Evolutionary conservation across 305 asterid genomes (phyloP).

Genomic region (Fraxinus xanthoxyloides): DNA sequence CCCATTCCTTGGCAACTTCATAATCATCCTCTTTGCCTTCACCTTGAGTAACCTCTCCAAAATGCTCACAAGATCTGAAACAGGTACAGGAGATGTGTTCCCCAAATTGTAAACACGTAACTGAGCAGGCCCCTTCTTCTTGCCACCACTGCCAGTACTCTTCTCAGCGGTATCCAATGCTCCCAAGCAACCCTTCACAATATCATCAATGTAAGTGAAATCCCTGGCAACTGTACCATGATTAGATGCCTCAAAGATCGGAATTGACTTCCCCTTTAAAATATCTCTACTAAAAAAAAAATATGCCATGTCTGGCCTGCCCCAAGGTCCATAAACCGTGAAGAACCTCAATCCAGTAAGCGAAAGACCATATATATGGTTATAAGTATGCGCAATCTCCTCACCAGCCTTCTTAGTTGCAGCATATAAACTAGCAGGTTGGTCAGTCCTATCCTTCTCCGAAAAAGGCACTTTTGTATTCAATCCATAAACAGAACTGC

Average conservation of each 20-base stretch:
- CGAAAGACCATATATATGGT: background rate
- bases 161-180: slow-evolving; percentile 24
- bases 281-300: slow-evolving; percentile 23
- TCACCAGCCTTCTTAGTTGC: slow-evolving; percentile 6
- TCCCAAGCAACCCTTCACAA: slow-evolving; percentile 27
- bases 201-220: slow-evolving; percentile 26
- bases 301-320: slow-evolving; percentile 30
- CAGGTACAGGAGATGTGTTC: slow-evolving; percentile 25
- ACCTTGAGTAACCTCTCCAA: slow-evolving; percentile 21
- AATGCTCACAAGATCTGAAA: slow-evolving; percentile 20
- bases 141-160: slow-evolving; percentile 29
- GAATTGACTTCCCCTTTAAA: slow-evolving; percentile 19
- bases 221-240: slow-evolving; percentile 27
- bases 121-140: slow-evolving; percentile 23
- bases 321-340: slow-evolving; percentile 32
- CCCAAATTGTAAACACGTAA: slow-evolving; percentile 26
- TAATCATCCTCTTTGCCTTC: slow-evolving; percentile 13
- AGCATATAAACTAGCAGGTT: slow-evolving; percentile 24
- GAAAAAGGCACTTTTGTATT: slow-evolving; percentile 24
- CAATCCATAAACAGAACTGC: slow-evolving; percentile 28
- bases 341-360: slow-evolving; percentile 25
- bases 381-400: slow-evolving; percentile 1
- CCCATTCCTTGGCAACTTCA: slow-evolving; percentile 25
- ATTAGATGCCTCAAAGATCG: slow-evolving; percentile 16
- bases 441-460: slow-evolving; percentile 22